Evolutionary conservation across 2,329 filamentous ascomycete species (phyloP), one percentile per base, ranked within the genome.

Genomic region (Ampelomyces quisqualis): DNA sequence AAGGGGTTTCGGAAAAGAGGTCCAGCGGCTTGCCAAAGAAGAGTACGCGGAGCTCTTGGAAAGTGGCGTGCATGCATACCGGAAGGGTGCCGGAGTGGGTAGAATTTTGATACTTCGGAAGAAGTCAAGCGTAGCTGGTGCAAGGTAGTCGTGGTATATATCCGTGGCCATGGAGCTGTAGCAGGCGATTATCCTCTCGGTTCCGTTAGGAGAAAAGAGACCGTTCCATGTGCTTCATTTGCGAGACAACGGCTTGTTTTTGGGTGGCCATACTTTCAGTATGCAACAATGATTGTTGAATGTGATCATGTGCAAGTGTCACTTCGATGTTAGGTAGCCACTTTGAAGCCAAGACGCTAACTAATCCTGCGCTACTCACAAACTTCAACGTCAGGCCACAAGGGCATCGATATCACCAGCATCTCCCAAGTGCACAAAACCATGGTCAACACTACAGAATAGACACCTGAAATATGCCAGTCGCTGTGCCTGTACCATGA

Each of bases 1-100:
- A 2, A 71, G 67, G 2, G 77, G 76, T 0, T 80, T 74, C 55
- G 66, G 74, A 52, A 60, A 57, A 3, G 70, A 75, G 43, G 69
- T 78, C 5, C 67, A 72, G 35, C 62, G 64, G 34, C 31, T 75
- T 28, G 47, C 46, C 14, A 53, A 51, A 0, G 59, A 64, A 11
- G 65, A 62, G 0, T 56, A 55, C 46, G 70, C 70, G 26, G 67
- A 65, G 50, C 59, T 70, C 29, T 58, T 70, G 3, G 58, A 57
- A 30, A 60, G 57, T 7, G 55, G 66, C 20, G 29, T 58, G n/a
- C 47, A 60, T 34, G 53, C 55, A 14, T 68, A 68, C 47, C 49
- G 62, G 14, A 65, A 62, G 24, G 48, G 42, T 34, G 43, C 47
- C 4, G 55, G 54, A 20, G 52, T 51, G 15, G 57, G 54, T 8